These are phyloP conservation scores for Haplosporangium gracile DNA, from an alignment of 192 early-diverging fungal genomes.

Conservation along the genomic window DNA sequence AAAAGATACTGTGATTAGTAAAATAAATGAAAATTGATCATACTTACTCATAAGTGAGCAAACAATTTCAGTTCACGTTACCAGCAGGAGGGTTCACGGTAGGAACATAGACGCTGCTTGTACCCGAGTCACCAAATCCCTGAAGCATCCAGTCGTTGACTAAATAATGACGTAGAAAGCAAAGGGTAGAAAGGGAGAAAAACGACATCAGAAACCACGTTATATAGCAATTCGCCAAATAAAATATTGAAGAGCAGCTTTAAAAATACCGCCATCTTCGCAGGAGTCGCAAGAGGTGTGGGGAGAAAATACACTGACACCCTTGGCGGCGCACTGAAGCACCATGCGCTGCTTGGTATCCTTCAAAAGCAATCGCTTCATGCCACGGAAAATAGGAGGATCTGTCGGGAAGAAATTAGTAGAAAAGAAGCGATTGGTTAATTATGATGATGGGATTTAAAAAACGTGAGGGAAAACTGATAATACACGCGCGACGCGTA, in stretches of 20 bases:
- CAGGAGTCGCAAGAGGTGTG: slow-evolving; percentile 92
- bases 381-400: slow-evolving; percentile 89
- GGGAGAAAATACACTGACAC: slow-evolving; percentile 90
- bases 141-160: slow-evolving; percentile 95
- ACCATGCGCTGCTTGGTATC: slow-evolving; percentile 88
- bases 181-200: not conserved
- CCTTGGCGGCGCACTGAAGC: slow-evolving; percentile 84
- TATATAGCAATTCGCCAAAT: not conserved
- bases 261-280: slow-evolving; percentile 70
- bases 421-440: not conserved
- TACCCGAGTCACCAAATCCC: slow-evolving; percentile 65
- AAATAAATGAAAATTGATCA: not conserved
- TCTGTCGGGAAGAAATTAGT: slow-evolving; percentile 31
- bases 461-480: not conserved
- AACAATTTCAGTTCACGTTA: slow-evolving; percentile 6
- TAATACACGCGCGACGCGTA: not conserved
- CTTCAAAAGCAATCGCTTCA: slow-evolving; percentile 81
- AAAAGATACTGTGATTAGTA: not conserved
- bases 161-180: slow-evolving; percentile 16
- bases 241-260: not conserved
- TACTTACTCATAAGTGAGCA: not conserved
- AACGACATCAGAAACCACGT: not conserved
- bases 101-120: slow-evolving; percentile 50
- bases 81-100: slow-evolving; percentile 67
- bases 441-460: not conserved